Conservation (phyloP, 306 rosid genomes). For the Psophocarpus tetragonolobus region DNA sequence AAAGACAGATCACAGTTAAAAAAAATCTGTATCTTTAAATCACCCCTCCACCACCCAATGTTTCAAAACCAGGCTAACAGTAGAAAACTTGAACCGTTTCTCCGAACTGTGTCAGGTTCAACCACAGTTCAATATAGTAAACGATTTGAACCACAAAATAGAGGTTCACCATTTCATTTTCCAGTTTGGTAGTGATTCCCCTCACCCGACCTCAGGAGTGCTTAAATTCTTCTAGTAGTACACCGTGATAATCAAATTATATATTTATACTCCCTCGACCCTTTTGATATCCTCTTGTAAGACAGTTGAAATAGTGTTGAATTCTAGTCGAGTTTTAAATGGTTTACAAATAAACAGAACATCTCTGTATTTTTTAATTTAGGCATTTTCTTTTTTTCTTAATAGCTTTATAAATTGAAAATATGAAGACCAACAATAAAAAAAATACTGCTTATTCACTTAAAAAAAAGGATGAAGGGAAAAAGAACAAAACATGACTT, state of each 20-base stretch:
- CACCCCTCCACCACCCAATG: neutral
- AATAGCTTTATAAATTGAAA: too few species aligned
- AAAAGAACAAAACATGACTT: neutral
- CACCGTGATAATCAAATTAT: neutral
- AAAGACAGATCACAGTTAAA: neutral
- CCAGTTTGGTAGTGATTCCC: too few species aligned
- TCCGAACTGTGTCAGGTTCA: neutral
- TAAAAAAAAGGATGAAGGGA: neutral
- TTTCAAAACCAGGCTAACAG: neutral
- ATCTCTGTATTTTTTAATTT: neutral
- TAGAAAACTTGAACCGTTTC: neutral
- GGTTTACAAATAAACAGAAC: neutral
- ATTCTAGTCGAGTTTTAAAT: neutral
- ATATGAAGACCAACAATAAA: too few species aligned
- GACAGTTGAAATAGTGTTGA: neutral
- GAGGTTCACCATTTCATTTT: neutral
- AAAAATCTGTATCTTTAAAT: neutral
- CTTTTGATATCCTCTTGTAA: neutral
- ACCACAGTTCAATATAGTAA: neutral
- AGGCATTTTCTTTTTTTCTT: neutral
- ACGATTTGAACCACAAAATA: neutral
- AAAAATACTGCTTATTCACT: neutral
- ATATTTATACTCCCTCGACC: neutral
- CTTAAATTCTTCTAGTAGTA: neutral
- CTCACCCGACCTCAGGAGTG: too few species aligned